Base-by-base conservation (phyloP, 805 yeast species). In the Sporopachydermia quercuum region DNA sequence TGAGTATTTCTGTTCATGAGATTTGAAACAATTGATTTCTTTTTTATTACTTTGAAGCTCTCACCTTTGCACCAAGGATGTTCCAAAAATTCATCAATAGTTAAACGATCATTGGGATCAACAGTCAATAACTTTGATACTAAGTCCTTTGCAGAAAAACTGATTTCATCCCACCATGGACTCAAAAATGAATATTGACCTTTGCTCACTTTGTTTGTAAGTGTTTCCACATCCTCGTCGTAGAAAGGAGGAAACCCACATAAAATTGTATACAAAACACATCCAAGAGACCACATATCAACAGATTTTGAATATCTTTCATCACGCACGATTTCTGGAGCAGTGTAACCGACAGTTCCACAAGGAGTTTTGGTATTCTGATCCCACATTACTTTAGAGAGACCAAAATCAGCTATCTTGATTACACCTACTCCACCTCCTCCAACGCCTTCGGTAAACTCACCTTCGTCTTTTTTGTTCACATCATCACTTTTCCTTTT, bases 91-190 rank as follows among this genome's bases (percentile, higher is more conserved):
- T 81, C 77, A 37, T 76, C 77, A 36, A 80, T 69, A 2, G 81
- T 71, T 46, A 77, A 79, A 49, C 94, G 65, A 40, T 67, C 68
- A 8, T 63, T 62, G 1, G 91, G 87, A 53, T 82, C 75, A 13
- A 78, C 79, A 18, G 78, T 76, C 45, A 82, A 62, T 55, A 82
- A 64, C 49, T 71, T 74, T 3, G 70, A 58, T 11, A 82, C 82
- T 49, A 82, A 68, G 48, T 70, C 69, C 51, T 80, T 82, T 18
- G 86, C 87, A 30, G 76, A 84, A 34, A 54, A 58, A 39, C 78
- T 68, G 27, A 82, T 78, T 53, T 82, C 93, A 57, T 81, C 91
- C 84, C 91, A 82, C 94, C 94, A 82, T 1, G 94, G 94, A 43
- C 70, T 61, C 40, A 82, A 61, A 53, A 80, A 82, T n/a, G 73